These are phyloP conservation scores for Zanthoxylum bungeanum DNA, from an alignment of 345 rosid genomes.

Conservation along the genomic window DNA sequence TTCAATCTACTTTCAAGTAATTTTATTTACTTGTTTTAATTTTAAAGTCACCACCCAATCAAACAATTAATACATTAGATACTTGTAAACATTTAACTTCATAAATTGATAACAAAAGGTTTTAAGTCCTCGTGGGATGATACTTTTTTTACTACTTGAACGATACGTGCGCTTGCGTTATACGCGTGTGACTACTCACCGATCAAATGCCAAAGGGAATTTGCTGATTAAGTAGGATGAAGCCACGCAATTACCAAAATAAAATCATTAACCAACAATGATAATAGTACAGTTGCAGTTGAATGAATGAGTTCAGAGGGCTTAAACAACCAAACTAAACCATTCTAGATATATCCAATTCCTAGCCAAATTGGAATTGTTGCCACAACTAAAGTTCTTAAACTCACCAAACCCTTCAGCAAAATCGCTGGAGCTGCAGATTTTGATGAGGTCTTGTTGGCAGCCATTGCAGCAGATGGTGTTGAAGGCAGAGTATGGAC, in stretches of 20 bases:
- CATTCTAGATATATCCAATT: conserved; percentile 30
- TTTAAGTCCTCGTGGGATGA: too few relatives aligned
- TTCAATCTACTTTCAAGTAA: too few relatives aligned
- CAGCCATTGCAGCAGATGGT: conserved; percentile 26
- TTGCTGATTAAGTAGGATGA: not conserved
- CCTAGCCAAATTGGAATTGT: conserved; percentile 32
- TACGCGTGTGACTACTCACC: too few relatives aligned
- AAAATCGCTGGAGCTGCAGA: conserved; percentile 23
- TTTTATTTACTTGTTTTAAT: too few relatives aligned
- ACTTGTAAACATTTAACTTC: too few relatives aligned
- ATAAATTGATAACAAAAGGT: too few relatives aligned
- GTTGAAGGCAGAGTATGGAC: conserved; percentile 53
- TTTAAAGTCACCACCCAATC: too few relatives aligned
- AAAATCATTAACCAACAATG: not conserved
- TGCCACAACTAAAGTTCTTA: conserved; percentile 18
- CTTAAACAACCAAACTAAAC: not conserved
- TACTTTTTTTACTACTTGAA: too few relatives aligned
- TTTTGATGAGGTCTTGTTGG: conserved; percentile 15
- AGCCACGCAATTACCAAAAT: not conserved
- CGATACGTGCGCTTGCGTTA: too few relatives aligned
- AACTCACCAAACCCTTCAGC: conserved; percentile 20
- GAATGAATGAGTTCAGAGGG: conserved; percentile 5
- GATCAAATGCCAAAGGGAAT: too few relatives aligned
- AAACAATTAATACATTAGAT: too few relatives aligned
- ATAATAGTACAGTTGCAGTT: not conserved